phyloP scores from a whole-genome alignment of 495 filamentous ascomycete species.

The Neurospora terricola region DNA sequence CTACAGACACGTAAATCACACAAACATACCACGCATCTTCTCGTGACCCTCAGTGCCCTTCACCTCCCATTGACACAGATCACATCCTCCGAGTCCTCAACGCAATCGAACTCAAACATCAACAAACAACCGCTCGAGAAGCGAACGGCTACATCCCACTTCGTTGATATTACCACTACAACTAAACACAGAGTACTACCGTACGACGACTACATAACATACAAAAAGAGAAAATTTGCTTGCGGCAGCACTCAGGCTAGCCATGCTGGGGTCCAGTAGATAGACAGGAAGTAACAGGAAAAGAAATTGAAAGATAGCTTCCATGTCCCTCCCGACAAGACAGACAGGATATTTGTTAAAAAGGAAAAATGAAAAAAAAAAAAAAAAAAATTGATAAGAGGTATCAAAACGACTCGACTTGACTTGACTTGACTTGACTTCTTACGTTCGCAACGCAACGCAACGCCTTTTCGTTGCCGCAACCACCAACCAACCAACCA shows the following conservation, averaged over 20 bases:
- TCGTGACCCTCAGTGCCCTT: neutral
- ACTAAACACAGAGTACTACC: neutral
- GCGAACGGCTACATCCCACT: neutral
- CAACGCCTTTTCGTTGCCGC: neutral
- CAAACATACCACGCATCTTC: too few relatives aligned
- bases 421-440: neutral
- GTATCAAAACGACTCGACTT: neutral
- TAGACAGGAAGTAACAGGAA: neutral
- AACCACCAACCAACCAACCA: neutral
- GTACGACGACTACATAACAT: neutral
- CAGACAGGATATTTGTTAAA: neutral
- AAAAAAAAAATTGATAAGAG: neutral
- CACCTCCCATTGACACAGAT: neutral
- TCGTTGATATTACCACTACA: neutral
- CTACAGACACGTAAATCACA: neutral
- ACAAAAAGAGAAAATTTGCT: neutral
- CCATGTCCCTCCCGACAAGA: neutral
- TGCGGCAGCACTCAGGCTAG: neutral
- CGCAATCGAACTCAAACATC: neutral
- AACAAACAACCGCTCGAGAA: neutral
- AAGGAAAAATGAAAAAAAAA: neutral
- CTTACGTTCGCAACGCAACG: neutral
- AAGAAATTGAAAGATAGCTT: neutral
- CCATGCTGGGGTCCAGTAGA: neutral
- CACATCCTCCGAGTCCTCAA: neutral